Conservation (phyloP, 768 basidiomycete species). For the Kwoniella newhampshirensis region DNA sequence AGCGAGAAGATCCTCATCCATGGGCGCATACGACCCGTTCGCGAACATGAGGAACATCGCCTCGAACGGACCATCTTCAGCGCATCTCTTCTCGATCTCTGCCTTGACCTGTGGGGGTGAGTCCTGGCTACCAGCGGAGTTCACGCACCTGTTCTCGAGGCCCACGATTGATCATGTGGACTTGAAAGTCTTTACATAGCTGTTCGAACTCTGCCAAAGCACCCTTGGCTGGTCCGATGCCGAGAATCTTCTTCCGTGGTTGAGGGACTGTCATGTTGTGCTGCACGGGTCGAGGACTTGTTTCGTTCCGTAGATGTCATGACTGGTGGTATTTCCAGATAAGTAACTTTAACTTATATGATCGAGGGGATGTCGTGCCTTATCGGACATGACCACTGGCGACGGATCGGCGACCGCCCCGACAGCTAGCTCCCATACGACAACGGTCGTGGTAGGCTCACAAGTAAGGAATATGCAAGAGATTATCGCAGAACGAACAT, state of each 20-base stretch:
- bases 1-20: conserved; percentile 26
- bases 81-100: conserved; percentile 19
- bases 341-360: too few species aligned
- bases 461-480: too few species aligned
- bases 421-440: too few species aligned
- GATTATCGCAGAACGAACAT: too few species aligned
- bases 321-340: too few species aligned
- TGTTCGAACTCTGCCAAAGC: conserved; percentile 27
- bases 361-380: too few species aligned
- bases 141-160: conserved; percentile 17
- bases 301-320: too few species aligned
- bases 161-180: conserved; percentile 28
- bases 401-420: too few species aligned
- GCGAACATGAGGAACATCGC: conserved; percentile 30
- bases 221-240: conserved; percentile 18
- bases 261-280: too few species aligned
- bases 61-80: conserved; percentile 21
- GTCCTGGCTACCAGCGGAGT: not conserved
- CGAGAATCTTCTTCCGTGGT: conserved; percentile 28
- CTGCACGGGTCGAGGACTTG: too few species aligned
- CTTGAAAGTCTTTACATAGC: conserved; percentile 22
- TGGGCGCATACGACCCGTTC: conserved; percentile 22
- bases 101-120: conserved; percentile 9
- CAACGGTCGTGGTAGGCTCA: too few species aligned
- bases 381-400: too few species aligned